A percentile compares a stretch with the other conserved stretches of the same genome.
These are phyloP conservation scores for Elaeis oleifera DNA, from an alignment of 202 grass and related monocot genomes.

Conservation along the genomic window DNA sequence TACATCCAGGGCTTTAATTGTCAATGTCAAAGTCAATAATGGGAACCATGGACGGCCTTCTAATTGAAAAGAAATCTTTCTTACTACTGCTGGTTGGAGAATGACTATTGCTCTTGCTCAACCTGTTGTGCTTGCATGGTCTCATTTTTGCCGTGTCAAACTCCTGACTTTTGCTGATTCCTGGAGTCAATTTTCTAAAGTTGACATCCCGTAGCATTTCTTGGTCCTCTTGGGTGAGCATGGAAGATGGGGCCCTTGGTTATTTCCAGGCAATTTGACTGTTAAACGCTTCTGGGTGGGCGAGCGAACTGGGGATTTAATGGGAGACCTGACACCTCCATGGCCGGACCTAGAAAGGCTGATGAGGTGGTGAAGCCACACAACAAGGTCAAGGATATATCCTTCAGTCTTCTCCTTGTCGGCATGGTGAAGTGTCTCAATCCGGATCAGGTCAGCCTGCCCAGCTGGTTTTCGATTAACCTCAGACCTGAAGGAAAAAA, in stretches of 20 bases:
- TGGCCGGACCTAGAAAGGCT: constrained; percentile 50
- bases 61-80: constrained; percentile 54
- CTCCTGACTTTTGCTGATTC: constrained; percentile 90
- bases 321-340: constrained; percentile 64
- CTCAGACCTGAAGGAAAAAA: constrained; percentile 41
- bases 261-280: constrained; percentile 29
- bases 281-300: constrained; percentile 43
- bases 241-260: constrained; percentile 42
- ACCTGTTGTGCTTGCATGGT: constrained; percentile 46
- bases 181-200: constrained; percentile 67
- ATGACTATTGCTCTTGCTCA: constrained; percentile 91
- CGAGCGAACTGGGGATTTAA: constrained; percentile 77
- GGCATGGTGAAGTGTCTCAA: constrained; percentile 92
- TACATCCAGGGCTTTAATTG: constrained; percentile 65
- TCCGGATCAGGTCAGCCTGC: constrained; percentile 59
- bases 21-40: constrained; percentile 79
- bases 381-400: constrained; percentile 72
- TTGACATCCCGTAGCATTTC: constrained; percentile 85
- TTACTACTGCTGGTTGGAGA: constrained; percentile 55
- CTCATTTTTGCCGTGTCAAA: constrained; percentile 44
- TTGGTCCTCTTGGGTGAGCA: constrained; percentile 80
- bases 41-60: constrained; percentile 59
- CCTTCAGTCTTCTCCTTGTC: constrained; percentile 85
- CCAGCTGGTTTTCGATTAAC: constrained; percentile 56
- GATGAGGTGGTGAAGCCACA: constrained; percentile 85